Evolutionary conservation across 257 asterid genomes (phyloP), one percentile per base, ranked within the genome.

Genomic region (Coffea canephora): DNA sequence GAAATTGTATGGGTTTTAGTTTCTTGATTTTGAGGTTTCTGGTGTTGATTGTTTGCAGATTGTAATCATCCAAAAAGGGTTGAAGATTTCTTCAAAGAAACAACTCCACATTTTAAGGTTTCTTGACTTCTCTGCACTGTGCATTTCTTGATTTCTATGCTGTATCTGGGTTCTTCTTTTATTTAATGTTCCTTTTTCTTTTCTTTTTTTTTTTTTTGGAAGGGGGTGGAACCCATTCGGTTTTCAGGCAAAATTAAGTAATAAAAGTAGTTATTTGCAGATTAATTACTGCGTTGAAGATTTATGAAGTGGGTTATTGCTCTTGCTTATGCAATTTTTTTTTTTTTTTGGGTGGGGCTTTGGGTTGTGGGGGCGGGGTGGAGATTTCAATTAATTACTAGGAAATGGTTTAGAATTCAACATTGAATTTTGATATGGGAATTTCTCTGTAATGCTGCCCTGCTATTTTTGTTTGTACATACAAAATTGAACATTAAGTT

Each of bases 21-120:
- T 10, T 74, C 76, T 77, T 23, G 65, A 49, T 12, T 62, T 83
- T 69, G 75, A 79, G 46, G n/a, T 27, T 75, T 71, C 39, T 6
- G 0, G 54, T 50, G 23, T 27, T 48, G 75, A 0, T 70, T 34
- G 23, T 80, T 16, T 66, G 67, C 70, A 95, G 99, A 89, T 72
- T 95, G 99, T 78, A 83, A 91, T 77, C 99, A 95, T 84, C 96
- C 98, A 6, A 93, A 86, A 91, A 87, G 88, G 1, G 90, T 85
- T 78, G 97, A 92, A 68, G 99, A 93, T 81, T 93, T 89, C 87
- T 84, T 77, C 16, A 89, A 79, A 31, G 86, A 80, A 74, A 87
- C 79, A 52, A 45, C 82, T 50, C 87, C 94, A 9, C 82, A 73
- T 77, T 85, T 87, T 8, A 90, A 89, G 97, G 97, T 93, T 68